A percentile compares a stretch with the other conserved stretches of the same genome.
These are phyloP conservation scores for Tubosaeta sp. DNA, from an alignment of 768 basidiomycete genomes.

Conservation along the genomic window DNA sequence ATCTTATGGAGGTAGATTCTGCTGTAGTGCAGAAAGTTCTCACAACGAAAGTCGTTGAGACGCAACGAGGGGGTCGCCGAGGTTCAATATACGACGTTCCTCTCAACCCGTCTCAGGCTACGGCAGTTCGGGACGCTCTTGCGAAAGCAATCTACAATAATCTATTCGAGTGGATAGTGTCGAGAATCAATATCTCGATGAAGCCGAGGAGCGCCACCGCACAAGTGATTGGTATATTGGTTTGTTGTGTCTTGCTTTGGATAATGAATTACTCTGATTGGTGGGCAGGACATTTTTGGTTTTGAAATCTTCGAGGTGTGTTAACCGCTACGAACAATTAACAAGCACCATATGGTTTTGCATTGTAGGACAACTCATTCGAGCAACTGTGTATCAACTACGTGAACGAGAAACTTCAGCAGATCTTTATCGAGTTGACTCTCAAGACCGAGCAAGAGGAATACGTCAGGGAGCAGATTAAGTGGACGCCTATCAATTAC, in stretches of 20 bases:
- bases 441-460: conserved; percentile 99
- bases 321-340: neutral
- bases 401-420: conserved; percentile 99
- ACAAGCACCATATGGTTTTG: conserved; percentile 1
- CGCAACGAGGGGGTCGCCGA: conserved; percentile 84
- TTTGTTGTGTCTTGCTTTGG: conserved; percentile 29
- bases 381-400: conserved; percentile 99
- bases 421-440: conserved; percentile 98
- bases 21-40: conserved; percentile 81
- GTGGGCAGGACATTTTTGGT: conserved; percentile 86
- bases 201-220: conserved; percentile 70
- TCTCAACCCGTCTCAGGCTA: conserved; percentile 87
- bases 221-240: conserved; percentile 90
- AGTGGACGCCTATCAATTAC: conserved; percentile 99
- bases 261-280: neutral
- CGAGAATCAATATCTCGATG: conserved; percentile 94
- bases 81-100: conserved; percentile 98
- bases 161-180: conserved; percentile 98
- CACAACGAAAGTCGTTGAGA: conserved; percentile 85
- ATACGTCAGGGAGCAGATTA: conserved; percentile 96
- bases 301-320: conserved; percentile 95
- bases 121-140: conserved; percentile 84
- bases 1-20: conserved; percentile 86
- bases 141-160: conserved; percentile 98
- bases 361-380: conserved; percentile 84